phyloP scores from a whole-genome alignment of 1,284 basidiomycete genomes.

The Kalmanozyma brasiliensis region DNA sequence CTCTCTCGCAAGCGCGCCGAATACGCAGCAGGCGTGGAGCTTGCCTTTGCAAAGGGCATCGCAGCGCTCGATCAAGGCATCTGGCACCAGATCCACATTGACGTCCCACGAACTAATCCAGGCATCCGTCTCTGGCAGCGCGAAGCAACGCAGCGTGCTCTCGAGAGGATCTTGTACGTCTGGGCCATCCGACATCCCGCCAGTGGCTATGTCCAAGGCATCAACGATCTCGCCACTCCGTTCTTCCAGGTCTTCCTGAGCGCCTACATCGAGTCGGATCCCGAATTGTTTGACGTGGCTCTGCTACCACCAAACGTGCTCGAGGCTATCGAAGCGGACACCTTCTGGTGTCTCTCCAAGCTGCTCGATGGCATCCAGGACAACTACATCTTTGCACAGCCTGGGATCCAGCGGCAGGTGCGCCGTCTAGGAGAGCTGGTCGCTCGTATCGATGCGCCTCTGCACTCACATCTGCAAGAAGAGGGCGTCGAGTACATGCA shows the following conservation, averaged over 20 bases:
- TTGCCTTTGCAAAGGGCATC: constrained; percentile 83
- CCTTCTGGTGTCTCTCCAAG: constrained; percentile 66
- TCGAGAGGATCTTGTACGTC: constrained; percentile 66
- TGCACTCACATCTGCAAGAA: constrained; percentile 62
- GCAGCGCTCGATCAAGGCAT: constrained; percentile 60
- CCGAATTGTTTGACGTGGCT: constrained; percentile 61
- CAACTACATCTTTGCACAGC: constrained; percentile 67
- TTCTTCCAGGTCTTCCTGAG: constrained; percentile 67
- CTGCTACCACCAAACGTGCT: constrained; percentile 55
- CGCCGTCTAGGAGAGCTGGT: constrained; percentile 61
- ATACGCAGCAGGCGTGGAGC: constrained; percentile 86
- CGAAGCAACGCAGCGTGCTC: constrained; percentile 61
- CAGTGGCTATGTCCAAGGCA: constrained; percentile 67
- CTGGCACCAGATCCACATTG: constrained; percentile 67
- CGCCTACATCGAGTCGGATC: constrained; percentile 62
- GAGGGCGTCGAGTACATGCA: constrained; percentile 68
- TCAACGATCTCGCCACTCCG: constrained; percentile 67
- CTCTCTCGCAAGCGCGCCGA: constrained; percentile 90
- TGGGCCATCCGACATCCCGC: constrained; percentile 68
- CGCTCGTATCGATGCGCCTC: constrained; percentile 62
- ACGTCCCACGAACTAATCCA: constrained; percentile 67
- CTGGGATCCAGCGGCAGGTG: constrained; percentile 65
- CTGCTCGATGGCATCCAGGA: constrained; percentile 67
- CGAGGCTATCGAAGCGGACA: constrained; percentile 66
- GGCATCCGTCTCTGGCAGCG: constrained; percentile 66